Evolutionary conservation across 1,284 basidiomycete species (phyloP).

Genomic region (Dichomitus squalens): DNA sequence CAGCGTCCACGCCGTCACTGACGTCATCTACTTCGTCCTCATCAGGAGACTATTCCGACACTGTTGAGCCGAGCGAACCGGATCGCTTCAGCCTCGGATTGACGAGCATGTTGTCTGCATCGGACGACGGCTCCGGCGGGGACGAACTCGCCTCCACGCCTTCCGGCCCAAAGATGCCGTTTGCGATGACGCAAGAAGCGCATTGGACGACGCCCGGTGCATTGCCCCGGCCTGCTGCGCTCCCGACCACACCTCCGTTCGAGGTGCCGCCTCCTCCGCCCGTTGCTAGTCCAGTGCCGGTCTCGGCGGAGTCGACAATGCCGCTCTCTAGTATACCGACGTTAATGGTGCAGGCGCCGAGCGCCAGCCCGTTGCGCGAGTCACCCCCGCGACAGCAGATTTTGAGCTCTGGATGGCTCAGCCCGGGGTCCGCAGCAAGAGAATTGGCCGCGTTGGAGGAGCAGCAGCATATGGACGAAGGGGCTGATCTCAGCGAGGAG

Average conservation of each 20-base stretch:
- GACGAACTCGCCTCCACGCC: constrained; percentile 8
- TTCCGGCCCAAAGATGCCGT: background rate
- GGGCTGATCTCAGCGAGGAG: constrained; percentile 57
- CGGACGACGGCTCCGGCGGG: constrained; percentile 7
- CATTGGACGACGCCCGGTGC: constrained; percentile 12
- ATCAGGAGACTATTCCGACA: constrained; percentile 19
- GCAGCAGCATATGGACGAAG: constrained; percentile 17
- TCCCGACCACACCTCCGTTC: constrained; percentile 22
- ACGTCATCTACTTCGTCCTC: constrained; percentile 27
- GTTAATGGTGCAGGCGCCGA: constrained; percentile 8
- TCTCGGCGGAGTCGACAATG: constrained; percentile 8
- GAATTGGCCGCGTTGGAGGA: constrained; percentile 12
- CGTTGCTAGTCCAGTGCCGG: constrained; percentile 12
- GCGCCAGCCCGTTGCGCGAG: constrained; percentile 9
- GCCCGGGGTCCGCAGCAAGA: constrained; percentile 9
- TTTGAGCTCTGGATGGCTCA: constrained; percentile 7
- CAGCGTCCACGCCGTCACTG: constrained; percentile 24
- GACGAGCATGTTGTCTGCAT: background rate
- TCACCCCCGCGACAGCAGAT: background rate
- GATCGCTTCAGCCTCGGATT: constrained; percentile 9
- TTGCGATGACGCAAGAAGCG: constrained; percentile 2
- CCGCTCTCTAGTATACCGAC: constrained; percentile 7
- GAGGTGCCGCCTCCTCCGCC: constrained; percentile 17
- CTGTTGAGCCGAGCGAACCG: constrained; percentile 5
- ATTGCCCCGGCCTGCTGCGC: constrained; percentile 6